Evolutionary conservation across 192 early-diverging fungal genomes (phyloP), one percentile per base, ranked within the genome.

Genomic region (Funneliformis mosseae): DNA sequence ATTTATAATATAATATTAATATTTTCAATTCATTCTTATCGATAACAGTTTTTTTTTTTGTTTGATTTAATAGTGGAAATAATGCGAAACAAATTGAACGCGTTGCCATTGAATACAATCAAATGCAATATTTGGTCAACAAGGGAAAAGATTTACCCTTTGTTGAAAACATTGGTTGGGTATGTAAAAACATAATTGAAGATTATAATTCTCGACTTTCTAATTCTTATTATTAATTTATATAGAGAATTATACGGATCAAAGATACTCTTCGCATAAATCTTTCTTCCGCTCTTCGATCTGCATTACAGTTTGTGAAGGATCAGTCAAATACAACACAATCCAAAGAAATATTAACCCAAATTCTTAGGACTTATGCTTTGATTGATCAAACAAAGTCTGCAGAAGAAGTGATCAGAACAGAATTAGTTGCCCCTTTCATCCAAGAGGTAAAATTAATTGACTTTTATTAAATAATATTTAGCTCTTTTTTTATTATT

Each of bases 41-140:
- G 16, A 73, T 55, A 41, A 50, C 41, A 70, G 33, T 76, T 28
- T 59, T 45, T 28, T 9, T 14, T 10, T 25, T 43, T 70, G 10
- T 25, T 59, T 18, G 46, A 71, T 28, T 33, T 9, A 77, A n/a
- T 79, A 86, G 83, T 43, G 81, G 83, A 64, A 87, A 85, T 59
- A 86, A 90, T 6, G 90, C 90, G 28, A 95, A 96, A 67, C 89
- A 92, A 27, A 87, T 95, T 27, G 94, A 95, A 75, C 90, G 94
- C 25, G 93, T 96, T 8, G 94, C 94, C 16, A 91, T 94, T 39
- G 94, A 96, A 84, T 96, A 89, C 79, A 95, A 95, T 73, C 94
- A 96, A 72, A 91, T 96, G 86, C 92, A 90, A 76, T 93, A 93
- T 79, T 87, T 95, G 8, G 91, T 94, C 2, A 86, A 84, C 21